A percentile compares a stretch with the other conserved stretches of the same genome.
Evolutionary conservation across 164 flowering plant genomes (phyloP).

Genomic region (Macadamia tetraphylla): DNA sequence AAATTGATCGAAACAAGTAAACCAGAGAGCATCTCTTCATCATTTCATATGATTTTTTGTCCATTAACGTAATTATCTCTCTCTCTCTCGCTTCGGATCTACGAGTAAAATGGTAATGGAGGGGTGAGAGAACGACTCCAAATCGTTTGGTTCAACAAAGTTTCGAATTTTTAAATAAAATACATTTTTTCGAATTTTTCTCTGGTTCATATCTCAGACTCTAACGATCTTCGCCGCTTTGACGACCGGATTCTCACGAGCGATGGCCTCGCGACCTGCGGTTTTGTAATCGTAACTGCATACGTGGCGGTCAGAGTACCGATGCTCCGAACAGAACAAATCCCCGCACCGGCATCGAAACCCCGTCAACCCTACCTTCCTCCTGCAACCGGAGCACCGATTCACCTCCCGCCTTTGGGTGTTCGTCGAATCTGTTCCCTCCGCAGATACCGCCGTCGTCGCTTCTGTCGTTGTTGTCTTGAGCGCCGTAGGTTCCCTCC

Average conservation of each 20-base stretch:
- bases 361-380: slow-evolving; percentile 41
- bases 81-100: background rate
- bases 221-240: slow-evolving; percentile 39
- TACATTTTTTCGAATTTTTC: background rate
- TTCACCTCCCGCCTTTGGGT: slow-evolving; percentile 24
- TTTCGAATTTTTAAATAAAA: too few species aligned
- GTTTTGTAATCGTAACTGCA: slow-evolving; percentile 41
- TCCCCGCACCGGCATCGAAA: slow-evolving; percentile 51
- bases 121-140: too few species aligned
- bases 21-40: background rate
- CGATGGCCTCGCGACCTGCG: slow-evolving; percentile 38
- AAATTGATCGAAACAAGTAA: background rate
- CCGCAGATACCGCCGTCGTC: slow-evolving; percentile 3
- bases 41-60: background rate
- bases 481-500: background rate
- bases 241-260: slow-evolving; percentile 45
- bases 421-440: background rate
- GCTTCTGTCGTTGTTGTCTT: background rate
- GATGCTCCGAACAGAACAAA: slow-evolving; percentile 38
- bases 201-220: slow-evolving; percentile 17
- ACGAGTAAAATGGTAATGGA: background rate
- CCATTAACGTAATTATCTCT: background rate
- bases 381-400: slow-evolving; percentile 40
- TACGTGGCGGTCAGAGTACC: slow-evolving; percentile 40
- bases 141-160: too few species aligned